A percentile compares a stretch with the other conserved stretches of the same genome.
phyloP scores from a whole-genome alignment of 768 basidiomycete genomes.

The Amanita brunnescens region DNA sequence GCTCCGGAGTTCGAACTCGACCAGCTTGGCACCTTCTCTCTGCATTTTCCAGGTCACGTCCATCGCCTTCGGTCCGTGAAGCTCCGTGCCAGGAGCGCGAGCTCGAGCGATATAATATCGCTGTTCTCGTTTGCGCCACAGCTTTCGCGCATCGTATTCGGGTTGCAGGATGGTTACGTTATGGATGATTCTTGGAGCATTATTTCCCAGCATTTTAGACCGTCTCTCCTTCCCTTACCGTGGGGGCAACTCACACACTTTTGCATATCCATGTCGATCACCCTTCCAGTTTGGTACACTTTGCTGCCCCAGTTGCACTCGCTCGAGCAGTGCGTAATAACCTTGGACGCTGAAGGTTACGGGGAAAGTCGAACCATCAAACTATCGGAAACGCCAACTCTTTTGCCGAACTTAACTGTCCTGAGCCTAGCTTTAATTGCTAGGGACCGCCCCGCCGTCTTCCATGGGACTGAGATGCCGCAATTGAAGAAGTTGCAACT shows the following conservation, averaged over 20 bases:
- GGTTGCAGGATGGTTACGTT: constrained; percentile 2
- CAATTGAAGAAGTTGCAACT: background rate
- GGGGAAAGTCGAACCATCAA: background rate
- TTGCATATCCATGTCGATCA: background rate
- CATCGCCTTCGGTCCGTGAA: background rate
- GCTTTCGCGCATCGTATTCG: background rate
- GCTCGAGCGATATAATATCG: background rate
- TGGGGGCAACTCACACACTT: constrained; percentile 1
- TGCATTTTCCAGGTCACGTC: background rate
- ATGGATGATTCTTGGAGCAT: background rate
- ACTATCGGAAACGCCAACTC: background rate
- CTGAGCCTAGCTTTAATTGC: background rate
- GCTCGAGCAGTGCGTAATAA: constrained; percentile 1
- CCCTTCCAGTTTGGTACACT: background rate
- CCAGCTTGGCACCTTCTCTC: background rate
- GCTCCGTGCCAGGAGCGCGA: background rate
- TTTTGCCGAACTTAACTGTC: background rate
- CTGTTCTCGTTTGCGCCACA: background rate
- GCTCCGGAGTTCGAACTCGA: background rate
- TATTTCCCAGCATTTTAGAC: constrained; percentile 2
- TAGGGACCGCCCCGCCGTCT: background rate
- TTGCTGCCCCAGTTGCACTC: background rate
- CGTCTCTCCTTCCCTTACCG: background rate
- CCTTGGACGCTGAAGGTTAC: background rate
- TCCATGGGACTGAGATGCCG: background rate